These are phyloP conservation scores for Geotrichum phurueaensis DNA, from an alignment of 1,139 yeast genomes.

Conservation along the genomic window DNA sequence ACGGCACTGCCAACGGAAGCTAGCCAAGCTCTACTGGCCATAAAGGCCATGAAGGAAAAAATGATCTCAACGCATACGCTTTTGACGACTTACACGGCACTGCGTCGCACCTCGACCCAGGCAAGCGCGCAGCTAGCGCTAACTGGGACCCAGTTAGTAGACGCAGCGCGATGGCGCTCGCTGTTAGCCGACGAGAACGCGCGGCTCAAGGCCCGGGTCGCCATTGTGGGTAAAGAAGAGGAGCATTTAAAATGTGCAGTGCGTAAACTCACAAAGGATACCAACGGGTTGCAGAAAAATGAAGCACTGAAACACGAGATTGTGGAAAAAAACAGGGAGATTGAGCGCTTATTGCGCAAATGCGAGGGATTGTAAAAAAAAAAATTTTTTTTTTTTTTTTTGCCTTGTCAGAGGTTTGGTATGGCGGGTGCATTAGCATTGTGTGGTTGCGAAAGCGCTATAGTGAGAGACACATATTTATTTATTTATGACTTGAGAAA, in stretches of 20 bases:
- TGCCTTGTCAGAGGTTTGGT: too few species aligned
- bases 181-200: slow-evolving; percentile 11
- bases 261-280: slow-evolving; percentile 12
- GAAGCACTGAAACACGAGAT: slow-evolving; percentile 10
- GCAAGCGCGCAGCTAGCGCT: not conserved
- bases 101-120: slow-evolving; percentile 5
- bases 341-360: slow-evolving; percentile 3
- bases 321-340: slow-evolving; percentile 10
- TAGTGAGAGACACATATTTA: too few species aligned
- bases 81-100: slow-evolving; percentile 12
- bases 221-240: slow-evolving; percentile 11
- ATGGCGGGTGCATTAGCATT: too few species aligned
- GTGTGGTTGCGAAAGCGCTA: too few species aligned
- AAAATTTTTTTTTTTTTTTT: not conserved
- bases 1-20: not conserved
- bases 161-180: slow-evolving; percentile 5
- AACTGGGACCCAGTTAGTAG: slow-evolving; percentile 3
- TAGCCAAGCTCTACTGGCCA: not conserved
- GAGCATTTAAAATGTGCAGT: slow-evolving; percentile 7
- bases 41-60: slow-evolving; percentile 3
- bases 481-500: not conserved
- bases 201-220: not conserved
- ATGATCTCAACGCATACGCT: slow-evolving; percentile 16
- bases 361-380: slow-evolving; percentile 1
- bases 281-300: slow-evolving; percentile 9